Conservation (phyloP, 2,329 filamentous ascomycete species). For the Dryadomyces sulphureus region DNA sequence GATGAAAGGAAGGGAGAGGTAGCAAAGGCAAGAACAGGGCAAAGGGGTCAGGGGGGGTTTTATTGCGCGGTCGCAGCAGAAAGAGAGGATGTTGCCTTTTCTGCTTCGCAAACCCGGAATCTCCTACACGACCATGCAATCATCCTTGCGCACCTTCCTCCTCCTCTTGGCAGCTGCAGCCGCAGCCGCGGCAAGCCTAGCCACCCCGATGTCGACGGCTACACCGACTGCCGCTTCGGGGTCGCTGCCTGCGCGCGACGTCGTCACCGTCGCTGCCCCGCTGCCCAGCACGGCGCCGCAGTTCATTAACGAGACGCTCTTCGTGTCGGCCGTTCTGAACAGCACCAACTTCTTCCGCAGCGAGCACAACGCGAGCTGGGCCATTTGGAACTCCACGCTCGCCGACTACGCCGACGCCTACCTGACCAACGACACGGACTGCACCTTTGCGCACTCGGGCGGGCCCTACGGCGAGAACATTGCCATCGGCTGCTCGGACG, state of each 20-base stretch:
- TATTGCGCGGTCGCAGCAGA: no score
- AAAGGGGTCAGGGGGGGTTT: no score
- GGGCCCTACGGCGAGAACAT: constrained; percentile 64
- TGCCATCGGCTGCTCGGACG: constrained; percentile 49
- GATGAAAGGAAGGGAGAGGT: neutral
- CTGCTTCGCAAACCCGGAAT: neutral
- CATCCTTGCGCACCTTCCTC: neutral
- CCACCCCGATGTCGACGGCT: neutral
- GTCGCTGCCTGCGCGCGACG: constrained; percentile 7
- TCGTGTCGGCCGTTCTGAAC: constrained; percentile 43
- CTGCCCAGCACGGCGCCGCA: constrained; percentile 23
- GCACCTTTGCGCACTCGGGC: constrained; percentile 39
- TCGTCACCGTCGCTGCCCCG: constrained; percentile 18
- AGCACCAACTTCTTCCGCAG: constrained; percentile 51
- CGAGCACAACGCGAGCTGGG: constrained; percentile 41
- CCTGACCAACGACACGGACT: constrained; percentile 22
- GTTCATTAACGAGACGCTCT: constrained; percentile 20
- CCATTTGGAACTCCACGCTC: constrained; percentile 53
- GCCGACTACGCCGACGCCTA: constrained; percentile 38
- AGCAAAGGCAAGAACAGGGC: neutral
- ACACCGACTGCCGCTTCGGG: no score
- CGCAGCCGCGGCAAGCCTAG: neutral
- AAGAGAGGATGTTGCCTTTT: neutral
- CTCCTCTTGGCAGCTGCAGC: neutral
- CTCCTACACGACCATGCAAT: neutral